Conservation (phyloP, 192 early-diverging fungal genomes). For the Coemansia sp. region DNA sequence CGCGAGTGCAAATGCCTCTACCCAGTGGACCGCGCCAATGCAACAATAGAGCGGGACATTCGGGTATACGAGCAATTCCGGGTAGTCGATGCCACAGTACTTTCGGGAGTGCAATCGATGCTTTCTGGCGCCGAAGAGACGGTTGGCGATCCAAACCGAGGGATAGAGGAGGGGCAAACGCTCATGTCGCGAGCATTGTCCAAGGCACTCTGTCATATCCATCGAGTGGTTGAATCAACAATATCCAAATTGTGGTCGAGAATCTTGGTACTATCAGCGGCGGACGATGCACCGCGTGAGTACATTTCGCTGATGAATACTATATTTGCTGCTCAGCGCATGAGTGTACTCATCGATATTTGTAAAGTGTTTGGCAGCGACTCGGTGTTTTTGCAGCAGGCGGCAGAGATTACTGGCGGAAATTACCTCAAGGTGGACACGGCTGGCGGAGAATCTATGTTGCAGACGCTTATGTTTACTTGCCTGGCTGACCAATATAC, state of each 20-base stretch:
- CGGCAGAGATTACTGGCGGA: constrained; percentile 85
- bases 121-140: constrained; percentile 6
- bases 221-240: constrained; percentile 23
- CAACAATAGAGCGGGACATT: constrained; percentile 24
- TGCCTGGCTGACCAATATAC: constrained; percentile 77
- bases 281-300: constrained; percentile 82
- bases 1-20: constrained; percentile 45
- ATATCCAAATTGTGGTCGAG: constrained; percentile 62
- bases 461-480: constrained; percentile 87
- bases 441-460: constrained; percentile 62
- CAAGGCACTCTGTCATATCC: constrained; percentile 55
- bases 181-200: constrained; percentile 53
- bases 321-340: constrained; percentile 96
- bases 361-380: constrained; percentile 80
- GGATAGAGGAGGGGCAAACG: constrained; percentile 29
- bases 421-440: constrained; percentile 77
- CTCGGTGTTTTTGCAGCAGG: constrained; percentile 92
- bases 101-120: constrained; percentile 38
- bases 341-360: constrained; percentile 87
- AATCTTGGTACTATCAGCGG: constrained; percentile 84
- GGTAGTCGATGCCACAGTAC: constrained; percentile 38
- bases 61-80: constrained; percentile 58
- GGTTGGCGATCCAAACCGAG: constrained; percentile 1
- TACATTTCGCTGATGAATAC: constrained; percentile 98
- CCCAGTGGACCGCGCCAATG: constrained; percentile 20